phyloP scores from a whole-genome alignment of 805 yeast species.

The Schwanniomyces polymorphus region DNA sequence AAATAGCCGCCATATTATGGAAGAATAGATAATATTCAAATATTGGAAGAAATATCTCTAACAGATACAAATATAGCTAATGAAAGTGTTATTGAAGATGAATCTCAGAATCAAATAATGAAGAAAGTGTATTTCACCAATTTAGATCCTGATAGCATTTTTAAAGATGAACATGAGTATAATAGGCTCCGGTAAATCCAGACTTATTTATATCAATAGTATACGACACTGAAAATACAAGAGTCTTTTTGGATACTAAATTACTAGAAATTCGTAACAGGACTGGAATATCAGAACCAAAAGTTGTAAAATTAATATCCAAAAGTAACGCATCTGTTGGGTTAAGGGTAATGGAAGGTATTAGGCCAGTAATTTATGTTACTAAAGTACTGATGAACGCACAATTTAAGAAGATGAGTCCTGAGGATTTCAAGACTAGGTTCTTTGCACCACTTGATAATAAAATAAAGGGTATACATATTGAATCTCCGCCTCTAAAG shows the following conservation, averaged over 20 bases:
- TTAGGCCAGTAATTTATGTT: background rate
- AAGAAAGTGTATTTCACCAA: constrained; percentile 1
- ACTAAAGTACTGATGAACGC: background rate
- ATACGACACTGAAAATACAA: background rate
- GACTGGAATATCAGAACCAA: too few species aligned
- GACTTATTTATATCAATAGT: background rate
- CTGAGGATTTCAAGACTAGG: background rate
- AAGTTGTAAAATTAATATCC: too few species aligned
- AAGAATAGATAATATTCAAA: too few species aligned
- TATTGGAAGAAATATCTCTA: too few species aligned
- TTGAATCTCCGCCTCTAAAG: background rate
- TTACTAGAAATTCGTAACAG: too few species aligned
- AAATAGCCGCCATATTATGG: too few species aligned
- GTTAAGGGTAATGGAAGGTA: too few species aligned
- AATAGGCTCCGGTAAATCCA: background rate
- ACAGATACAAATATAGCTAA: too few species aligned
- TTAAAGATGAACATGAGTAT: background rate
- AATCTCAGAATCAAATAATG: too few species aligned
- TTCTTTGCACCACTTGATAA: constrained; percentile 3
- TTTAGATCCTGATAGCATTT: background rate
- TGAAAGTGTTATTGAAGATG: too few species aligned
- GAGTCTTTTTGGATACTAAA: constrained; percentile 3
- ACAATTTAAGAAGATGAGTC: constrained; percentile 1
- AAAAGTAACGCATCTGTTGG: too few species aligned
- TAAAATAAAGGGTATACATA: background rate